phyloP scores from a whole-genome alignment of 2,329 filamentous ascomycete genomes.

The Penicillium hordei region DNA sequence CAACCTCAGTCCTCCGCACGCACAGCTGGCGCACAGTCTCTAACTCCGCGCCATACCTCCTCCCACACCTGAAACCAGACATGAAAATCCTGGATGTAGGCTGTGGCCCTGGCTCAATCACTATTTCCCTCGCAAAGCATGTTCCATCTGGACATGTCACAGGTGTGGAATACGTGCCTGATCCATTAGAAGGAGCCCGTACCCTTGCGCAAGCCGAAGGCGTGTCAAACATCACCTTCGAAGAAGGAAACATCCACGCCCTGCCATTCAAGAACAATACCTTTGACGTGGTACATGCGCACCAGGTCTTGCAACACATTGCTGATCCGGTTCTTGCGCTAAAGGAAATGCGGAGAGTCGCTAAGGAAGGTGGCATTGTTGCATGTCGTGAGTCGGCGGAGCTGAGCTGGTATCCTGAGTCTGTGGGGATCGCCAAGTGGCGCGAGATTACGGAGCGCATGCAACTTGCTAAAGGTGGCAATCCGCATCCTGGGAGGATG shows the following conservation, averaged over 20 bases:
- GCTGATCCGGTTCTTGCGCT: conserved; percentile 52
- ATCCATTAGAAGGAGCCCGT: conserved; percentile 38
- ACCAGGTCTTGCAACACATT: conserved; percentile 61
- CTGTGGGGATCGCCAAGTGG: conserved; percentile 29
- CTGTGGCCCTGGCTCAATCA: conserved; percentile 49
- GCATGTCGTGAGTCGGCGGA: conserved; percentile 47
- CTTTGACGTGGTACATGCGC: conserved; percentile 61
- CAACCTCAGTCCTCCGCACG: conserved; percentile 36
- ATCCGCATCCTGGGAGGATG: conserved; percentile 29
- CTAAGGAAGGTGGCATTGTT: conserved; percentile 54
- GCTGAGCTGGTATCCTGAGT: conserved; percentile 36
- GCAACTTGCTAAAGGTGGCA: conserved; percentile 27
- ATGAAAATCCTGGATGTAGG: conserved; percentile 47
- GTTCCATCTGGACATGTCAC: conserved; percentile 41
- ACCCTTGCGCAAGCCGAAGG: conserved; percentile 29
- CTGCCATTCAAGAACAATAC: conserved; percentile 44
- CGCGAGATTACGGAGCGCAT: conserved; percentile 21
- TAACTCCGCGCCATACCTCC: conserved; percentile 43
- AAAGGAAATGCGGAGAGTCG: conserved; percentile 56
- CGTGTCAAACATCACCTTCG: conserved; percentile 38
- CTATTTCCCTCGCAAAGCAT: conserved; percentile 40
- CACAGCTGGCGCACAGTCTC: conserved; percentile 37
- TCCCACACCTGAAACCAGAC: conserved; percentile 37
- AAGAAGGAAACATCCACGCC: conserved; percentile 43
- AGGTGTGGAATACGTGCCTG: conserved; percentile 37